Conservation (phyloP, 2,329 filamentous ascomycete genomes). For the Dryadomyces quercus-mongolicae region DNA sequence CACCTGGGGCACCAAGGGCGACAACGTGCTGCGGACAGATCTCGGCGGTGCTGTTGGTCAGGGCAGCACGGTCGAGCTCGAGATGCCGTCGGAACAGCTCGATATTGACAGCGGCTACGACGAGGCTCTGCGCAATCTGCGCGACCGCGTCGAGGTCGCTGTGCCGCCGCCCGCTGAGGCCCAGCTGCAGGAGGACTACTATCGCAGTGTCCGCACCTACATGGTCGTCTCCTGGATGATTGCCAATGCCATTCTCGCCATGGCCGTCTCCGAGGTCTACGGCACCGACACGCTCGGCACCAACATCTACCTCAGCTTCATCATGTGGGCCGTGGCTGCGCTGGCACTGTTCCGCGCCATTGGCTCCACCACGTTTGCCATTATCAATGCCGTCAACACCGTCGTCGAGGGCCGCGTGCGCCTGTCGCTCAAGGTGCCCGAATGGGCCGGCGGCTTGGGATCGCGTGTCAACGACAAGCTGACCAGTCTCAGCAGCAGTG, state of each 20-base stretch:
- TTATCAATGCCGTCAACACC: constrained; percentile 75
- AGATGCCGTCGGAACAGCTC: constrained; percentile 96
- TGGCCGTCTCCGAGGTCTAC: constrained; percentile 85
- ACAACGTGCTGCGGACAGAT: constrained; percentile 90
- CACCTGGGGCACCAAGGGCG: constrained; percentile 96
- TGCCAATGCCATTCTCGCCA: constrained; percentile 81
- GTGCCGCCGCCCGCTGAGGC: constrained; percentile 49
- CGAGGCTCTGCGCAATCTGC: constrained; percentile 88
- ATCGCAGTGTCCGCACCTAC: constrained; percentile 92
- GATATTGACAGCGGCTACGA: constrained; percentile 98
- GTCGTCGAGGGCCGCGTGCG: constrained; percentile 74
- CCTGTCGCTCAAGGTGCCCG: constrained; percentile 41
- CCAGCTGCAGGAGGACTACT: constrained; percentile 96
- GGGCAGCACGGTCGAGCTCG: constrained; percentile 70
- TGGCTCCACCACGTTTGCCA: constrained; percentile 66
- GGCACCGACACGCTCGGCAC: constrained; percentile 55
- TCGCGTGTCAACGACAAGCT: constrained; percentile 33
- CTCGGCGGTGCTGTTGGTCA: constrained; percentile 74
- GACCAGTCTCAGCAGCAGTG: constrained; percentile 35
- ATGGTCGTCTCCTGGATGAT: constrained; percentile 96
- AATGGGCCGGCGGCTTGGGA: constrained; percentile 32
- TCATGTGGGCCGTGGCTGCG: constrained; percentile 81
- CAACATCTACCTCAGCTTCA: constrained; percentile 86
- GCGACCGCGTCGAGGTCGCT: constrained; percentile 79
- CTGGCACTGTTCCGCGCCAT: constrained; percentile 81